A percentile compares a stretch with the other conserved stretches of the same genome.
Conservation (phyloP, 495 filamentous ascomycete genomes). For the Penicillium silybi region DNA sequence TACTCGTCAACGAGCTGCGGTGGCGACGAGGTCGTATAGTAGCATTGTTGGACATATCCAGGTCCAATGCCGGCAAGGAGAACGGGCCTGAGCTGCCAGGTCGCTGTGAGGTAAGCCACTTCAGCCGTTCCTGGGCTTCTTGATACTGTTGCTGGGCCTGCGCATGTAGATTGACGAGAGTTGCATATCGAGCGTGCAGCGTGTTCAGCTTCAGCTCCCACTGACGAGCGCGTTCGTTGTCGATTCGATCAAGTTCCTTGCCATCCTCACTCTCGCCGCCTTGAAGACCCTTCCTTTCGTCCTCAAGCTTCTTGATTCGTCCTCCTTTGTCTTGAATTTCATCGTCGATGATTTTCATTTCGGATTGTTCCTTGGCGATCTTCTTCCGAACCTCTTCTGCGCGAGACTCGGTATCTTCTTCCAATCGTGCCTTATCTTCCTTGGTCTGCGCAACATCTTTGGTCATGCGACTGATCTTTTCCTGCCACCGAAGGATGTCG, state of each 20-base stretch:
- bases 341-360: conserved; percentile 57
- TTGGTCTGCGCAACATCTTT: conserved; percentile 44
- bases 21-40: conserved; percentile 47
- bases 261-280: conserved; percentile 48
- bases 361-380: conserved; percentile 48
- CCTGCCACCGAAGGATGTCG: conserved; percentile 57
- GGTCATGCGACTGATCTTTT: conserved; percentile 48
- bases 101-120: conserved; percentile 45
- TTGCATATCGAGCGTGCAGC: conserved; percentile 50
- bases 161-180: conserved; percentile 44
- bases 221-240: conserved; percentile 54
- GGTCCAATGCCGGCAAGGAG: conserved; percentile 40
- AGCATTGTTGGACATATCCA: conserved; percentile 35
- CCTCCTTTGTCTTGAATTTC: conserved; percentile 58
- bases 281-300: conserved; percentile 47
- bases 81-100: conserved; percentile 43
- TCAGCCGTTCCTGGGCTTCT: conserved; percentile 49
- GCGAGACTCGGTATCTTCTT: conserved; percentile 41
- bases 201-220: conserved; percentile 49
- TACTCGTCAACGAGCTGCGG: conserved; percentile 46
- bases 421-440: conserved; percentile 43
- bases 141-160: conserved; percentile 50
- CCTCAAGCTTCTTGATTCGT: conserved; percentile 60
- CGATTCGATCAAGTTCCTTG: conserved; percentile 46
- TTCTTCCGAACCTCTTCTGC: conserved; percentile 49